Evolutionary conservation across 345 rosid species (phyloP), one percentile per base, ranked within the genome.

Genomic region (Eucalyptus grandis): DNA sequence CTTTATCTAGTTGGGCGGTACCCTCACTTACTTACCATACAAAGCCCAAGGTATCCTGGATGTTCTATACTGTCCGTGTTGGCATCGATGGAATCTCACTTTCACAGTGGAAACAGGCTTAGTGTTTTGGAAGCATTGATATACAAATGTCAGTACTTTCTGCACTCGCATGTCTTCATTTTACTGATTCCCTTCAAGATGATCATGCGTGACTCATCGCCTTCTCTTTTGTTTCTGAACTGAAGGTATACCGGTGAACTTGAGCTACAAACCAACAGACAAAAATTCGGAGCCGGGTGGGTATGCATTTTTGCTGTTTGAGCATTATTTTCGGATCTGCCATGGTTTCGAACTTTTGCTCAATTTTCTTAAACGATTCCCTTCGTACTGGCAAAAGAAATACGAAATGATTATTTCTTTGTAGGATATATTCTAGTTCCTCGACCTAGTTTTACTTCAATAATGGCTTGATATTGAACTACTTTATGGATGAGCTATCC

Each of bases 21-120:
- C 53, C 53, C 8, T 15, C 19, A 3, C 53, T 49, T 49, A 49
- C 49, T 49, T 49, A 14, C 50, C 0, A 5, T 1, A 0, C 2
- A 49, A 0, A 49, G 50, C 50, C 1, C 50, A 49, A 49, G 0
- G 50, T 0, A 1, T 49, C 6, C 50, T 0, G 2, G 6, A 4
- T 0, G 0, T 0, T 49, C 50, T 49, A 49, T 49, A 14, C 16
- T 14, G 50, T 5, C 0, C 16, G 50, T 0, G 16, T 49, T 49
- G 6, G 50, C 50, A 3, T 0, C 16, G 16, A 2, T 5, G 50
- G 15, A 49, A 49, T 49, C 50, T 49, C 16, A 49, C 50, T 49
- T 49, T 49, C 50, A 4, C 6, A 49, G 50, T 14, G 50, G 50
- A 49, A 49, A 0, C 12, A 56, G 62, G 13, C 62, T 56, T 0